These are phyloP conservation scores for Phytophthora sp. DNA, from an alignment of 352 stramenopile species.

Conservation along the genomic window DNA sequence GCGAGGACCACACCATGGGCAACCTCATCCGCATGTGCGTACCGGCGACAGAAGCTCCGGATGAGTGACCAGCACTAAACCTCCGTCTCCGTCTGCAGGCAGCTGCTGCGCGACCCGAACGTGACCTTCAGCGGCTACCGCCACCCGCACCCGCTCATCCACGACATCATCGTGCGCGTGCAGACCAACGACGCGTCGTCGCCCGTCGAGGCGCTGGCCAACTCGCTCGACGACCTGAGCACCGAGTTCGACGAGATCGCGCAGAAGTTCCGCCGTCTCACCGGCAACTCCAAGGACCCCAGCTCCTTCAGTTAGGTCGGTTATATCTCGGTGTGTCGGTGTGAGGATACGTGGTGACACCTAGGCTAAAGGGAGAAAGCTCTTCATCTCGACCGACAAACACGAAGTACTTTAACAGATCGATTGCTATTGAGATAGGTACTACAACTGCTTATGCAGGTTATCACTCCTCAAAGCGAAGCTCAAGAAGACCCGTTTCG, in stretches of 20 bases:
- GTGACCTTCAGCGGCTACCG: slow-evolving; percentile 96
- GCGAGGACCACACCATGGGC: slow-evolving; percentile 98
- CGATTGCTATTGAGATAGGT: neutral
- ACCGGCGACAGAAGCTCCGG: neutral
- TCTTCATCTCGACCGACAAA: slow-evolving; percentile 6
- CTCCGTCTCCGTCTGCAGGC: slow-evolving; percentile 38
- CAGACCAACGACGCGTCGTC: slow-evolving; percentile 89
- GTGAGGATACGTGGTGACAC: neutral
- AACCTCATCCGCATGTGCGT: slow-evolving; percentile 98
- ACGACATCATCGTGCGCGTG: slow-evolving; percentile 96
- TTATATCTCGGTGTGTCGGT: neutral
- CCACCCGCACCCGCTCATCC: slow-evolving; percentile 96
- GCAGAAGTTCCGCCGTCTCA: slow-evolving; percentile 83
- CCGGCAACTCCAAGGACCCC: slow-evolving; percentile 84
- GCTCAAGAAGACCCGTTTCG: slow-evolving; percentile 22
- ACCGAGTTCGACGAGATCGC: slow-evolving; percentile 89
- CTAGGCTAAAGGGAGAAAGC: neutral
- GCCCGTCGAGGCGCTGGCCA: slow-evolving; percentile 80
- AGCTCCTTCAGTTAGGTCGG: slow-evolving; percentile 77
- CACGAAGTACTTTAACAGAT: slow-evolving; percentile 23
- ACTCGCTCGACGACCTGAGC: slow-evolving; percentile 86
- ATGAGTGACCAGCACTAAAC: neutral
- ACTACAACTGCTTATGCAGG: neutral
- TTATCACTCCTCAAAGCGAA: slow-evolving; percentile 64
- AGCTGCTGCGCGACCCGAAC: slow-evolving; percentile 89